These are phyloP conservation scores for Pestalotiopsis fici DNA, from an alignment of 2,329 filamentous ascomycete species.

Conservation along the genomic window DNA sequence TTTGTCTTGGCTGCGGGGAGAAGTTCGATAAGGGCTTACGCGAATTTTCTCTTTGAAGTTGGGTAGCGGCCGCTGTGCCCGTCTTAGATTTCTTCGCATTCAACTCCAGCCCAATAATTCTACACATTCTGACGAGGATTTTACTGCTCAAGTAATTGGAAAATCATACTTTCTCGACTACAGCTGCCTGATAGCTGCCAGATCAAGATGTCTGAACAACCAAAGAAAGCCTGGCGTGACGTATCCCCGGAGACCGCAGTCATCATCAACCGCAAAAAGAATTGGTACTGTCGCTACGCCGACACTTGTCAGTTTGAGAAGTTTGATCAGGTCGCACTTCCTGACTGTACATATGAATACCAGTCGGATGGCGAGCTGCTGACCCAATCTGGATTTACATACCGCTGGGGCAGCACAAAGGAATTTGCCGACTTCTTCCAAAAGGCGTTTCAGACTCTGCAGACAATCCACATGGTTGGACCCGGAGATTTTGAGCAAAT, in stretches of 20 bases:
- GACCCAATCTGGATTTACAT: constrained; percentile 2
- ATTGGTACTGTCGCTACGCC: constrained; percentile 11
- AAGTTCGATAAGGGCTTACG: neutral
- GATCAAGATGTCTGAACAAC: neutral
- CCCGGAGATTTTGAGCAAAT: constrained; percentile 12
- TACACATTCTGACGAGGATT: too few relatives aligned
- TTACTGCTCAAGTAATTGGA: neutral
- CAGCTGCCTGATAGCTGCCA: neutral
- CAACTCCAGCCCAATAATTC: too few relatives aligned
- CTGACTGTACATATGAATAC: constrained; percentile 8
- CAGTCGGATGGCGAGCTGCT: constrained; percentile 8
- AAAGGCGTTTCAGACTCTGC: constrained; percentile 7
- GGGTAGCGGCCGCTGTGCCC: neutral
- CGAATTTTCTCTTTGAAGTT: neutral
- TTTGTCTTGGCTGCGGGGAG: neutral
- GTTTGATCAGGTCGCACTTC: constrained; percentile 10
- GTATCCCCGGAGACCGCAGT: constrained; percentile 5
- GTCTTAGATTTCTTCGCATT: neutral
- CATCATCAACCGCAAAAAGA: constrained; percentile 6
- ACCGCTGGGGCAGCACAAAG: constrained; percentile 4
- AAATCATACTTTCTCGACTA: neutral
- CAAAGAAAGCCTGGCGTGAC: neutral
- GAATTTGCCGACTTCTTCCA: constrained; percentile 7
- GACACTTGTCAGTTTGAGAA: constrained; percentile 11
- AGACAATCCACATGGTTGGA: constrained; percentile 12